These are phyloP conservation scores for Ramalina intermedia DNA, from an alignment of 495 filamentous ascomycete genomes.

Conservation along the genomic window DNA sequence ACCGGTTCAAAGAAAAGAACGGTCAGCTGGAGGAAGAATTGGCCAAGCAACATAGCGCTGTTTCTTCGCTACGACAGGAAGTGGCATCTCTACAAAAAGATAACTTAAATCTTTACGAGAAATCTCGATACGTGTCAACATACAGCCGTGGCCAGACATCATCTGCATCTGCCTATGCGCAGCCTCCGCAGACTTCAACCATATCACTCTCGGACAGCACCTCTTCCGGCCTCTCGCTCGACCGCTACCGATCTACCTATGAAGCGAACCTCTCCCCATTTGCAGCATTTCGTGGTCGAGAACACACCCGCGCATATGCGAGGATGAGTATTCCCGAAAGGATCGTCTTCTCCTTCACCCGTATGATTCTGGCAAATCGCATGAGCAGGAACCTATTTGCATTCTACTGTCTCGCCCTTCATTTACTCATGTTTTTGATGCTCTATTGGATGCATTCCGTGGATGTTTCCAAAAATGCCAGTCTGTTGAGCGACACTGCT, in stretches of 20 bases:
- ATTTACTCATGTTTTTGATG: slow-evolving; percentile 72
- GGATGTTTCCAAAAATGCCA: slow-evolving; percentile 41
- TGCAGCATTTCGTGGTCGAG: slow-evolving; percentile 81
- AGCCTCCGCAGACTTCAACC: slow-evolving; percentile 60
- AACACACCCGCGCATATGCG: slow-evolving; percentile 84
- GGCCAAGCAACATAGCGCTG: slow-evolving; percentile 61
- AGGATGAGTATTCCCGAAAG: slow-evolving; percentile 88
- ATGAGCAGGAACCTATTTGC: slow-evolving; percentile 91
- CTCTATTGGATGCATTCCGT: slow-evolving; percentile 69
- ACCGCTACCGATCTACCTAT: slow-evolving; percentile 86
- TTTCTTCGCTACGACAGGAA: slow-evolving; percentile 81
- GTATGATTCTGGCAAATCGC: slow-evolving; percentile 78
- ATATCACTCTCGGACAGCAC: slow-evolving; percentile 46
- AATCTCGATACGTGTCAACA: slow-evolving; percentile 87
- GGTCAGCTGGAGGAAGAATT: slow-evolving; percentile 82
- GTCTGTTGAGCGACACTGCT: slow-evolving; percentile 26
- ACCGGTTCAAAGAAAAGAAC: slow-evolving; percentile 96
- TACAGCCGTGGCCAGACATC: slow-evolving; percentile 62
- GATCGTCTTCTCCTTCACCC: slow-evolving; percentile 76
- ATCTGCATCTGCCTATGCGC: slow-evolving; percentile 54
- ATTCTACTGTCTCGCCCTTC: slow-evolving; percentile 79
- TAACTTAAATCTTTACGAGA: slow-evolving; percentile 94
- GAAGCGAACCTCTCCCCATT: slow-evolving; percentile 93
- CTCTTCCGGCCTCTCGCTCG: slow-evolving; percentile 50
- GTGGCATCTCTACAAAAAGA: slow-evolving; percentile 88